Base-by-base conservation (phyloP, 768 basidiomycete species). In the Mycena amicta region DNA sequence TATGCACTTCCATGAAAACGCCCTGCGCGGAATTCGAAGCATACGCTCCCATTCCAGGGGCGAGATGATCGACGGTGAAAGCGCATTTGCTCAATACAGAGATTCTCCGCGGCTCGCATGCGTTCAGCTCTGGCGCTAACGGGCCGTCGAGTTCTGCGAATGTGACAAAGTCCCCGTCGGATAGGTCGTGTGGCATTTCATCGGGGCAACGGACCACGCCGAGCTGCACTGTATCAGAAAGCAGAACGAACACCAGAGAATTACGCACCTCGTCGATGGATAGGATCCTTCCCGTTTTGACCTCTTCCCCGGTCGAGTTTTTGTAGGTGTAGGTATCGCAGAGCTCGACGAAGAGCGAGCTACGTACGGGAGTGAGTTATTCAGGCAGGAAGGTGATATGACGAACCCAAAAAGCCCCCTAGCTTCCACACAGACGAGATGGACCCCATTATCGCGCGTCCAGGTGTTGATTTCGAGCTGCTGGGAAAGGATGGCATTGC, bases 391-490 rank as follows among this genome's bases (percentile, higher is more conserved):
- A 77, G 72, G n/a, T n/a, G 6, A 88, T 89, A 63, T 30, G 25
- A 70, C 82, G 60, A 63, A 89, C 88, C 85, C 89, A 65, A 91
- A 91, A 26, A 91, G 77, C 26, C 89, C 89, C 52, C 81, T 78
- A 22, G 87, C 85, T 64, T 86, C 86, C 13, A 88, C 83, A 50
- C 86, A 73, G 61, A 89, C 83, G 72, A 91, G 90, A 67, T 83
- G 81, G 56, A 91, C 80, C 25, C 83, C 84, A 59, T 87, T 85
- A 52, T 72, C 69, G 67, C 87, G 86, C n/a, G 87, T 85, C 80
- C 84, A 91, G 57, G 87, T 86, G 72, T 91, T 83, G 71, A 91
- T 86, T 70, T 88, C 84, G 37, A 90, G 69, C 69, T 88, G 88
- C 66, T 85, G 84, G 53, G 75, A 75, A 52, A 86, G 72, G 18